Evolutionary conservation across 352 stramenopile genomes (phyloP), one percentile per base, ranked within the genome.

Genomic region (Globisporangium mamillatum): DNA sequence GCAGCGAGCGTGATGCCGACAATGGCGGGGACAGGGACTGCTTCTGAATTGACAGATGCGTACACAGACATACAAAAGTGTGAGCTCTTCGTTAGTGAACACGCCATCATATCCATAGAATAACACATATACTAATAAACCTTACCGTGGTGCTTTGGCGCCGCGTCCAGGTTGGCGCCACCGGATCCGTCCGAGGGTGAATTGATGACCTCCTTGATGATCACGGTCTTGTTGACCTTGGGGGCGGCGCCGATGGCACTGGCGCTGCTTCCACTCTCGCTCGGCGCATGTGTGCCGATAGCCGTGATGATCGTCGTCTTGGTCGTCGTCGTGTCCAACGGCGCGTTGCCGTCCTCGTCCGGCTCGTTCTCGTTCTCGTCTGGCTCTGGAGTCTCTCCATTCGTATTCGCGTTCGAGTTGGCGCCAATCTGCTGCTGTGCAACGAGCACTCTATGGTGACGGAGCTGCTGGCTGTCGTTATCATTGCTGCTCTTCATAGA

Each of bases 361-460:
- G 56, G 56, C 34, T 50, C 56, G 29, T 48, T 27, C 34, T 61
- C 56, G 29, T 48, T 27, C 56, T 62, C 56, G 18, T 62, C 29
- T 5, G 24, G 54, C 14, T 60, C 10, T 48, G 38, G 38, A 3
- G 27, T 27, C 22, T 18, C 24, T 8, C 12, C 12, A 29, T 29
- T 5, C 27, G 27, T 29, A 32, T 61, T 44, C 16, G 29, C 38
- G 27, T 20, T 38, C 29, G 50, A 20, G 14, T 25, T 20, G 50
- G 24, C 18, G 22, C 10, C 25, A 25, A 1, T 8, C 52, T 32
- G 10, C 52, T 58, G 52, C 22, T 58, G 52, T 18, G 52, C 6
- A 0, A 58, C 27, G 29, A 58, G 27, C 29, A 32, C 20, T 62
- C 34, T 48, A 48, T 48, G 12, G 27, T 7, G 18, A 14, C 6